phyloP scores from a whole-genome alignment of 1,139 yeast genomes.

The Casaregolazyma lundiana region DNA sequence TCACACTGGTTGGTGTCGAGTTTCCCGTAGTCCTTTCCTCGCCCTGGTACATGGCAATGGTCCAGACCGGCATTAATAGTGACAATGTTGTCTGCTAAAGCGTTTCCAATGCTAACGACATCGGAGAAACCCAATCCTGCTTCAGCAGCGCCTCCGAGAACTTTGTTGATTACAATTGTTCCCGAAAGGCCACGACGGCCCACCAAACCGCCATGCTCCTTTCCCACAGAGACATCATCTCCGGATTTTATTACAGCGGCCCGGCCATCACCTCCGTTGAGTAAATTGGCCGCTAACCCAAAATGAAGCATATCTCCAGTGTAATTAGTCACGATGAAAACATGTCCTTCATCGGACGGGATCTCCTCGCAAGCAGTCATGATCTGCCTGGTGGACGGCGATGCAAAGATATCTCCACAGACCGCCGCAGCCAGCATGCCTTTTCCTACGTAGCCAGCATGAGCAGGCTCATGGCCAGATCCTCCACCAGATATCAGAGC shows the following conservation, averaged over 20 bases:
- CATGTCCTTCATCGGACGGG: slow-evolving; percentile 55
- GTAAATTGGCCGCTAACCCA: slow-evolving; percentile 78
- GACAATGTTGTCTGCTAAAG: slow-evolving; percentile 60
- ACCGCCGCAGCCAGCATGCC: slow-evolving; percentile 85
- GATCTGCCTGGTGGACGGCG: slow-evolving; percentile 87
- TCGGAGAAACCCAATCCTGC: slow-evolving; percentile 44
- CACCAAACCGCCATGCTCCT: slow-evolving; percentile 78
- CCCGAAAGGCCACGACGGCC: slow-evolving; percentile 97
- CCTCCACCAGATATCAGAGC: slow-evolving; percentile 87
- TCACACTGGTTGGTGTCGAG: slow-evolving; percentile 63
- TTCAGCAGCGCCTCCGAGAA: slow-evolving; percentile 69
- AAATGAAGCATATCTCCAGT: slow-evolving; percentile 93
- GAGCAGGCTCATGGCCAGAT: slow-evolving; percentile 92
- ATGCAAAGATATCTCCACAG: slow-evolving; percentile 82
- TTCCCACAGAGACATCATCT: slow-evolving; percentile 74
- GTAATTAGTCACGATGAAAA: slow-evolving; percentile 80
- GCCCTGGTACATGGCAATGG: slow-evolving; percentile 86
- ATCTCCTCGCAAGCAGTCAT: slow-evolving; percentile 64
- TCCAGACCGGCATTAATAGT: slow-evolving; percentile 88
- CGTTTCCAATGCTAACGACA: slow-evolving; percentile 55
- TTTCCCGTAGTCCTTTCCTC: slow-evolving; percentile 46
- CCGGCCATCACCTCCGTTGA: slow-evolving; percentile 70
- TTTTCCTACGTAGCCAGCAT: slow-evolving; percentile 86
- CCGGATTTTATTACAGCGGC: slow-evolving; percentile 31
- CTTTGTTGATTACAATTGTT: slow-evolving; percentile 78